These are phyloP conservation scores for Myxozyma neotropica DNA, from an alignment of 805 yeast species.

Conservation along the genomic window DNA sequence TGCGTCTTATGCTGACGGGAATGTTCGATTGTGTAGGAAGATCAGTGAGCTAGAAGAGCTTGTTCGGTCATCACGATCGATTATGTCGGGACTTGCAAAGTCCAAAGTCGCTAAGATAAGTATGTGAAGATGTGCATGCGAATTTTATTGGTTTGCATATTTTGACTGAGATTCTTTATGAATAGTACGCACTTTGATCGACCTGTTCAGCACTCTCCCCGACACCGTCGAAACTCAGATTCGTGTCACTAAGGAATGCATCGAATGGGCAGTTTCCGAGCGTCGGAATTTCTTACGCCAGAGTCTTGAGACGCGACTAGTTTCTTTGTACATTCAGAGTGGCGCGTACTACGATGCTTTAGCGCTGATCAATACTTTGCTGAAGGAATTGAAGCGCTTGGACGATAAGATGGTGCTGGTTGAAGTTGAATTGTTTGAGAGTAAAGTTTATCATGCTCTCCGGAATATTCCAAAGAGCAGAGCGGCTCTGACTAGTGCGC, in stretches of 20 bases:
- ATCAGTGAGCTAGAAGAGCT: conserved; percentile 59
- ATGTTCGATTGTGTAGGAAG: conserved; percentile 36
- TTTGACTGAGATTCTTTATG: neutral
- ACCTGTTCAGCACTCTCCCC: conserved; percentile 66
- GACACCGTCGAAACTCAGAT: conserved; percentile 70
- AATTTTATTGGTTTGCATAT: neutral
- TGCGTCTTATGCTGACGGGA: neutral
- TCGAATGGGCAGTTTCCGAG: conserved; percentile 82
- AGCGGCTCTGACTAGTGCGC: conserved; percentile 90
- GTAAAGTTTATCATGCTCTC: conserved; percentile 86
- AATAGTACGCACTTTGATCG: conserved; percentile 68
- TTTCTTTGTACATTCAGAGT: conserved; percentile 71
- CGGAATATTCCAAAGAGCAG: conserved; percentile 88
- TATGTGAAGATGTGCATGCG: conserved; percentile 5
- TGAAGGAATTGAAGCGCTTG: conserved; percentile 84
- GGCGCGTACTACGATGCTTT: conserved; percentile 69
- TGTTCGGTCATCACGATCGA: conserved; percentile 65
- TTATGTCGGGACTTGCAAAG: conserved; percentile 83
- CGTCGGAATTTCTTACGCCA: conserved; percentile 89
- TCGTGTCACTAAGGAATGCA: conserved; percentile 70
- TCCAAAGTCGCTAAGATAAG: conserved; percentile 90
- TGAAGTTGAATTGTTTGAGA: conserved; percentile 90
- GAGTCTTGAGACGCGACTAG: conserved; percentile 78
- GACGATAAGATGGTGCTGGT: conserved; percentile 95
- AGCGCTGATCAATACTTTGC: conserved; percentile 66